A percentile compares a stretch with the other conserved stretches of the same genome.
Evolutionary conservation across 1,284 basidiomycete species (phyloP).

Genomic region (Nidula niveotomentosa): DNA sequence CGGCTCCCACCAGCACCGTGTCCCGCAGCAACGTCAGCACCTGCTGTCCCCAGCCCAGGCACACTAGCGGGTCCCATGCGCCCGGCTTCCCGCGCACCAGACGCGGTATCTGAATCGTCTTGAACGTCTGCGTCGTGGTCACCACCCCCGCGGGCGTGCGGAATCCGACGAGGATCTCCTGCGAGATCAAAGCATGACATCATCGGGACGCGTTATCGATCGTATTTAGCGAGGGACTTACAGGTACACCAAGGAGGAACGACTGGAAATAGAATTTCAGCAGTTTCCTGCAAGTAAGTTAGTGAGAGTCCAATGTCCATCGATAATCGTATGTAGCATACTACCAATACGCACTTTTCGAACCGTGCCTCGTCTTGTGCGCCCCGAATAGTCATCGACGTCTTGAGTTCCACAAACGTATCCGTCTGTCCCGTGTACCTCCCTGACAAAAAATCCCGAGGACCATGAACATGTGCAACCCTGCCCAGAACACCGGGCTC

Average conservation of each 20-base stretch:
- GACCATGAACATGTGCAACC: too few relatives aligned
- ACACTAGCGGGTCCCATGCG: slow-evolving; percentile 78
- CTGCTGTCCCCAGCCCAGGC: slow-evolving; percentile 71
- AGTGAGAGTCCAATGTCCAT: background rate
- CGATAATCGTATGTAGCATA: background rate
- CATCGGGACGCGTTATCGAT: background rate
- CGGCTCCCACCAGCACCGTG: slow-evolving; percentile 20
- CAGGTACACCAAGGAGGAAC: slow-evolving; percentile 88
- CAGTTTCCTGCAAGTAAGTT: slow-evolving; percentile 60
- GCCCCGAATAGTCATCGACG: slow-evolving; percentile 78
- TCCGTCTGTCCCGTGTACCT: slow-evolving; percentile 58
- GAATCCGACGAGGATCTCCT: slow-evolving; percentile 93
- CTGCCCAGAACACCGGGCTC: slow-evolving; percentile 12
- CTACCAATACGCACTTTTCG: slow-evolving; percentile 59
- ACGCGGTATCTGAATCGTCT: slow-evolving; percentile 71
- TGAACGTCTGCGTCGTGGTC: slow-evolving; percentile 62
- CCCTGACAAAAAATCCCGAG: slow-evolving; percentile 31
- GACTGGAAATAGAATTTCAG: slow-evolving; percentile 97
- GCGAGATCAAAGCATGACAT: slow-evolving; percentile 1
- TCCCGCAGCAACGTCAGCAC: slow-evolving; percentile 61
- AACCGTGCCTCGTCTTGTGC: slow-evolving; percentile 74
- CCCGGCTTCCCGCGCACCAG: slow-evolving; percentile 72
- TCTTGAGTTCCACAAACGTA: slow-evolving; percentile 90
- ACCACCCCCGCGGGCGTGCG: slow-evolving; percentile 77
- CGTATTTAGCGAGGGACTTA: slow-evolving; percentile 33